Base-by-base conservation (phyloP, 768 basidiomycete genomes). In the Grammothele lineata region DNA sequence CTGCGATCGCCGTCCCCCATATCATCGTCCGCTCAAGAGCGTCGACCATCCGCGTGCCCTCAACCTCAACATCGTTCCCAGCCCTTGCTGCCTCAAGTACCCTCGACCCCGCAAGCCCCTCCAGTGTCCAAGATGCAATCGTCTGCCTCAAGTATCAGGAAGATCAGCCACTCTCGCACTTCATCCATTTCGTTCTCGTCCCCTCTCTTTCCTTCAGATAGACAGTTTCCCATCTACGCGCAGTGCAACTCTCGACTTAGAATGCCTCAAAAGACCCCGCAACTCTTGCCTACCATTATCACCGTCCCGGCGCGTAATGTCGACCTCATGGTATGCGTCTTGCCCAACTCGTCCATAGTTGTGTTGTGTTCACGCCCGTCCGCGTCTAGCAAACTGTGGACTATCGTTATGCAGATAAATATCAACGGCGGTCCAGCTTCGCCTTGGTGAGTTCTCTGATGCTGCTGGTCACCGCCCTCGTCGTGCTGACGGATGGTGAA, bases 171-270 rank as follows among this genome's bases (percentile, higher is more conserved):
- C 18, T 22, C 42, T 23, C 42, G 42, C 22, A 21, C 12, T 18
- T 35, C 33, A 37, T 43, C 46, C 17, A 37, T 30, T 21, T 48
- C 46, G 10, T 53, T 53, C 35, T 36, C 33, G 26, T 3, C 37
- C 47, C 12, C 36, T 53, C 43, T 38, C 25, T 21, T 44, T 26
- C 42, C 51, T 24, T 53, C 34, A 23, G 51, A 53, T 25, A 42
- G 51, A 40, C 51, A 53, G 18, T 53, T 53, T 24, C 51, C 51
- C 21, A 39, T 53, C 38, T 53, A 53, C 35, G 47, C 46, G 24
- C 46, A 45, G n/a, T 53, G 51, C 47, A 53, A 53, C 46, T 48
- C 50, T 3, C 42, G 44, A 26, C 46, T 18, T 47, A 19, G 8
- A n/a, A 8, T 8, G 30, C 35, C 35, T 25, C 30, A 25, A 40